A percentile compares a stretch with the other conserved stretches of the same genome.
Evolutionary conservation across 495 filamentous ascomycete genomes (phyloP).

Genomic region (Daldinia caldariorum): DNA sequence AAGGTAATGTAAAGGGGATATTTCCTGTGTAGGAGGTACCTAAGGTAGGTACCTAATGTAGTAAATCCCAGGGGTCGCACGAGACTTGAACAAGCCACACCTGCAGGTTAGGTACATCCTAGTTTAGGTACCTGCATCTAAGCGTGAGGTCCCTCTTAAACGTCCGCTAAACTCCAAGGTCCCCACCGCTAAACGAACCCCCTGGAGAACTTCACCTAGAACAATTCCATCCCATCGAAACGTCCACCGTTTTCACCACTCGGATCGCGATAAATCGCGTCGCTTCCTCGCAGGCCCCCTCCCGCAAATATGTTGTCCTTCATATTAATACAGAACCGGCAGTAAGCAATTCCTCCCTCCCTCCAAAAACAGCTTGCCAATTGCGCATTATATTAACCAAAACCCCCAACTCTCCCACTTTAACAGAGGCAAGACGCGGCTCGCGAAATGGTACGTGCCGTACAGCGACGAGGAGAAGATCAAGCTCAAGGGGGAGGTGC

Average conservation of each 20-base stretch:
- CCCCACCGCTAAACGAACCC: conserved; percentile 14
- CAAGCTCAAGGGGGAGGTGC: conserved; percentile 91
- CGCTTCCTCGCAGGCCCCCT: conserved; percentile 16
- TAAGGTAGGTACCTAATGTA: background rate
- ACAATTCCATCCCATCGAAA: conserved; percentile 1
- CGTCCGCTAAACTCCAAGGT: conserved; percentile 1
- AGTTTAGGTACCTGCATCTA: background rate
- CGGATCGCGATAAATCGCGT: conserved; percentile 12
- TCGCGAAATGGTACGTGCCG: conserved; percentile 98
- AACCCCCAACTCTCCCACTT: conserved; percentile 10
- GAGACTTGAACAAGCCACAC: conserved; percentile 1
- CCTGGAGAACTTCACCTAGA: conserved; percentile 25
- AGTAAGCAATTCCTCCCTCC: conserved; percentile 61
- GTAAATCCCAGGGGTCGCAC: background rate
- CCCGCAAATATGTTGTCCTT: conserved; percentile 75
- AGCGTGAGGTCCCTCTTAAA: background rate
- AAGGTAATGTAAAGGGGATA: no score
- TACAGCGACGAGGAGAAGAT: conserved; percentile 98
- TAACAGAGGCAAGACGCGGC: conserved; percentile 91
- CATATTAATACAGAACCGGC: conserved; percentile 95
- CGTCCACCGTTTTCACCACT: conserved; percentile 5
- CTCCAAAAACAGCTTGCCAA: background rate
- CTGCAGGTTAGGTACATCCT: background rate
- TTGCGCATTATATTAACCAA: background rate
- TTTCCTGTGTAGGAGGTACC: no score